phyloP scores from a whole-genome alignment of 2,329 filamentous ascomycete species.

The Botrytis byssoidea region DNA sequence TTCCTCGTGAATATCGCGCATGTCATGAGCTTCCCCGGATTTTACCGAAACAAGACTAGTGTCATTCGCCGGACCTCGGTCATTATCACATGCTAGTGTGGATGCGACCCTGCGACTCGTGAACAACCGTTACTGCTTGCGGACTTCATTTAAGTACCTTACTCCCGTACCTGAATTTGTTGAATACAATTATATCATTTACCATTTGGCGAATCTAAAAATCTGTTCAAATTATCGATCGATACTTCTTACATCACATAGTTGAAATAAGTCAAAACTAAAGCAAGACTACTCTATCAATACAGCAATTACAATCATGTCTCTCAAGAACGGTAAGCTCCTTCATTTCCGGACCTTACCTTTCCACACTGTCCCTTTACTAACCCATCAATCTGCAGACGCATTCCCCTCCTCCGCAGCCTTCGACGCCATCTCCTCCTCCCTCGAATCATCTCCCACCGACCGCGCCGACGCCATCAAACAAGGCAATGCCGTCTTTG shows the following conservation, averaged over 20 bases:
- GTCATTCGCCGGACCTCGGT: not conserved
- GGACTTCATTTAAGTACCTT: not conserved
- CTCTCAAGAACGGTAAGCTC: slow-evolving; percentile 17
- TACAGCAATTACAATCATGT: slow-evolving; percentile 1
- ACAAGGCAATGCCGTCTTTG: slow-evolving; percentile 81
- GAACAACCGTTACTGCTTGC: not conserved
- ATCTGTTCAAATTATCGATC: not conserved
- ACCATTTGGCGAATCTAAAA: not conserved
- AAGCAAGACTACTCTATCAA: not conserved
- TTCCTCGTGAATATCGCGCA: not conserved
- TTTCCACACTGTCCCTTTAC: not conserved
- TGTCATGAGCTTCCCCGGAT: slow-evolving; percentile 8
- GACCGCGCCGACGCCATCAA: slow-evolving; percentile 88
- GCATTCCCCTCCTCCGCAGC: slow-evolving; percentile 86
- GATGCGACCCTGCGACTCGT: not conserved
- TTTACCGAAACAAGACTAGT: slow-evolving; percentile 11
- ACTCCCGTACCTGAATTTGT: not conserved
- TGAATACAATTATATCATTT: not conserved
- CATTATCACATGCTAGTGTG: slow-evolving; percentile 15
- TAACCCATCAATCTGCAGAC: slow-evolving; percentile 47
- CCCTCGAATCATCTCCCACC: slow-evolving; percentile 65
- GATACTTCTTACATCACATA: not conserved
- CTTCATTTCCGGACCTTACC: not conserved
- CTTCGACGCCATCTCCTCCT: slow-evolving; percentile 81
- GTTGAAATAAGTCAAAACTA: not conserved